Base-by-base conservation (phyloP, 148 eudicot genomes). In the Silene conica region DNA sequence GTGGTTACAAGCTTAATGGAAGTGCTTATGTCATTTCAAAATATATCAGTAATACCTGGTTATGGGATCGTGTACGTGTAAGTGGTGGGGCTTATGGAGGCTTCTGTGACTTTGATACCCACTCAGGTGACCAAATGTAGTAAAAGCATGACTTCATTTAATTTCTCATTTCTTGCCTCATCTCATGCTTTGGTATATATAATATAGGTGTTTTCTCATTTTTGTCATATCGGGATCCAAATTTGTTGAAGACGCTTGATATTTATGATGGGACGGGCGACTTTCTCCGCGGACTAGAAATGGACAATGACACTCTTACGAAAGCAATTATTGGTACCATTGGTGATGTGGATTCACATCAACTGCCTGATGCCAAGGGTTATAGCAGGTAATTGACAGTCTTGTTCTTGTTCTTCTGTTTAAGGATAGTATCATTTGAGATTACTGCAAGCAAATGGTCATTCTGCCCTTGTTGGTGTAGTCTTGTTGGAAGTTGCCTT, bases 1-100 rank as follows among this genome's bases (percentile, higher is more conserved):
- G 86, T 72, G 96, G 99, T 50, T 95, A 95, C 73, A 78, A 92
- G 81, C 96, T 90, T 52, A 85, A 79, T 21, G 99, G 99, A 56
- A 95, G 99, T 82, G 97, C 97, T 41, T 89, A 90, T 82, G 99
- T 95, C 66, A 92, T 95, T 76, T 95, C 99, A 1, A 89, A 84
- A 76, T 80, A 87, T 78, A 85, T 95, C 43, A 85, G 96, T 74
- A 95, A 95, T 75, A 89, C 96, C 28, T 95, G 99, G 99, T 79
- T 95, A 86, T 95, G 99, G 99, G 99, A 95, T 64, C 97, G 96
- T 76, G 99, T 95, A 67, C 89, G 99, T 64, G 97, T 95, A 55
- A 95, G 99, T 82, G 99, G 99, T 64, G 99, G 99, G 74, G 99
- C 99, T 82, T 95, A 95, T 85, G 99, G 99, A 58, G 99, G 99